Evolutionary conservation across 257 asterid species (phyloP).

Genomic region (Solanum sejunctum): DNA sequence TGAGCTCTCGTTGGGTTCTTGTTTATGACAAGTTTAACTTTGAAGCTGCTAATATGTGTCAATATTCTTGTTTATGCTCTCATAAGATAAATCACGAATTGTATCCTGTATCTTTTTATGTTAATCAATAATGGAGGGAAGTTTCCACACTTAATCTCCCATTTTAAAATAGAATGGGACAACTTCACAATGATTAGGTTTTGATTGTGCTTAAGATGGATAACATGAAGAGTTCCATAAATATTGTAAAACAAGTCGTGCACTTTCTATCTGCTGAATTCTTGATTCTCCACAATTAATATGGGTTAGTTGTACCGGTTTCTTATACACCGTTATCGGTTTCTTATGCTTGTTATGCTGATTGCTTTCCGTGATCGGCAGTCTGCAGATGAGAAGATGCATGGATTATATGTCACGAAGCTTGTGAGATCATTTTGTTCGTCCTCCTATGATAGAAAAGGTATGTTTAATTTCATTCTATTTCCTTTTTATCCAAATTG

Average conservation of each 20-base stretch:
- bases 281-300: neutral
- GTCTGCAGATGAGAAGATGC: constrained; percentile 78
- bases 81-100: neutral
- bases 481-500: neutral
- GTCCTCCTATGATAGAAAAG: constrained; percentile 41
- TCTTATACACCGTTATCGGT: neutral
- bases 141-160: neutral
- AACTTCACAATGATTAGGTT: neutral
- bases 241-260: neutral
- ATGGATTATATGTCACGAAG: constrained; percentile 73
- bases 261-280: neutral
- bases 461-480: constrained; percentile 15
- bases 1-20: neutral
- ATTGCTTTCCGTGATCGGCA: constrained; percentile 19
- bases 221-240: neutral
- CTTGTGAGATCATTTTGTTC: constrained; percentile 86
- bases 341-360: neutral
- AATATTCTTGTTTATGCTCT: neutral
- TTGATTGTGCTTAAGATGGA: neutral
- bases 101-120: neutral
- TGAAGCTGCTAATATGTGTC: neutral
- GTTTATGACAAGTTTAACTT: neutral
- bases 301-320: neutral
- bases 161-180: neutral
- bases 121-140: neutral